Evolutionary conservation across 169 alveolate species (phyloP).

Genomic region (Eimeria nieschulzi): DNA sequence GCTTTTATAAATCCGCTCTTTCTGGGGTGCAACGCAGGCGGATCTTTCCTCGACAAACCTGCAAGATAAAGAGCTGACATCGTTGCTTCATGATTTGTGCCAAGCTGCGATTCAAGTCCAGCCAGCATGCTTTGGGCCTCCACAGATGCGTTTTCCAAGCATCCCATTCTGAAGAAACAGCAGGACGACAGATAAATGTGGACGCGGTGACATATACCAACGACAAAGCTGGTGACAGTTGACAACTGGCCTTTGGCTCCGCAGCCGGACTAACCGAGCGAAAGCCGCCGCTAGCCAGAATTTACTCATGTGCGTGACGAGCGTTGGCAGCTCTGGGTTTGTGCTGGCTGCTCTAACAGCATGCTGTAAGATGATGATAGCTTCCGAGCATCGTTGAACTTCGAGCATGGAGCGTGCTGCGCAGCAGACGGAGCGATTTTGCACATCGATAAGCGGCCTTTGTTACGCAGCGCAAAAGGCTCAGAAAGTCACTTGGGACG

Average conservation of each 20-base stretch:
- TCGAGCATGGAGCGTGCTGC: conserved; percentile 71
- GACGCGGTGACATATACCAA: neutral
- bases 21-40: too few relatives aligned
- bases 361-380: conserved; percentile 62
- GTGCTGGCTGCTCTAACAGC: conserved; percentile 68
- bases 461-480: too few relatives aligned
- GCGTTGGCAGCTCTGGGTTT: conserved; percentile 59
- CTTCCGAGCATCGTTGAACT: conserved; percentile 72
- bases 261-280: conserved; percentile 38
- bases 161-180: conserved; percentile 42
- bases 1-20: too few relatives aligned
- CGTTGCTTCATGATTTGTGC: conserved; percentile 70
- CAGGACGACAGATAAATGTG: neutral
- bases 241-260: neutral
- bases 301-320: conserved; percentile 72
- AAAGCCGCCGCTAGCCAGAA: conserved; percentile 73
- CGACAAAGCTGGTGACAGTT: neutral
- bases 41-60: conserved; percentile 26
- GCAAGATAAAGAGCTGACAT: conserved; percentile 69
- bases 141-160: conserved; percentile 66
- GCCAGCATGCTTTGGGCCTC: conserved; percentile 64
- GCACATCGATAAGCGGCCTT: too few relatives aligned
- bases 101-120: conserved; percentile 67
- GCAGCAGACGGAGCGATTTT: neutral
- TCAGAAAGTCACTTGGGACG: too few relatives aligned